Conservation (phyloP, 257 asterid genomes). For the Scutellaria baicalensis region DNA sequence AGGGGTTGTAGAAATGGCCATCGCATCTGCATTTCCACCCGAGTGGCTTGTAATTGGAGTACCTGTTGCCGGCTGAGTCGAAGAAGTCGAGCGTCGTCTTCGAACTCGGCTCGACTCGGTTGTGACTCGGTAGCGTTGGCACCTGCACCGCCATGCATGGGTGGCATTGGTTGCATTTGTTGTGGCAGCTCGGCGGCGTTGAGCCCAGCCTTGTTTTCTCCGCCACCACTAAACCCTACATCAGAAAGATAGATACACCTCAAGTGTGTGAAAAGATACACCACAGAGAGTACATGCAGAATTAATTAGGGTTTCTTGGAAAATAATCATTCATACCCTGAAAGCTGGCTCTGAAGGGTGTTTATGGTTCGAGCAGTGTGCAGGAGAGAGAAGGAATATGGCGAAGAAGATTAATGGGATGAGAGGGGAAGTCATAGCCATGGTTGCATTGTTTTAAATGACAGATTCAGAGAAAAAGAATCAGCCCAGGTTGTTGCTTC, state of each 20-base stretch:
- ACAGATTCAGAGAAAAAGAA: background rate
- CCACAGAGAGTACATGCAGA: background rate
- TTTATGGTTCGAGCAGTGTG: conserved; percentile 21
- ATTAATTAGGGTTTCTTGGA: no score
- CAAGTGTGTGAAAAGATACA: background rate
- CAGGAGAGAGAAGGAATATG: conserved; percentile 27
- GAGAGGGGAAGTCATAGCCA: conserved; percentile 35
- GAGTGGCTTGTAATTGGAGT: conserved; percentile 97
- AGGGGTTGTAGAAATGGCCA: conserved; percentile 78
- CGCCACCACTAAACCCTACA: conserved; percentile 53
- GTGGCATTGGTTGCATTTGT: conserved; percentile 91
- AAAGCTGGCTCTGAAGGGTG: conserved; percentile 21
- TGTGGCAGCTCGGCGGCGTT: conserved; percentile 90
- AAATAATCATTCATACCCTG: conserved; percentile 24
- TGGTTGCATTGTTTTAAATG: conserved; percentile 45
- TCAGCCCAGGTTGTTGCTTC: background rate
- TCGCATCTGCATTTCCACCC: conserved; percentile 97
- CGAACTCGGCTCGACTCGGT: conserved; percentile 19
- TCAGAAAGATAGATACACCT: background rate
- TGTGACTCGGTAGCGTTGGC: conserved; percentile 63
- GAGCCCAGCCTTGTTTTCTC: conserved; percentile 91
- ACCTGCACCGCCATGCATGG: conserved; percentile 96
- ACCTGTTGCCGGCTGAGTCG: conserved; percentile 48
- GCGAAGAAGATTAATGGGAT: conserved; percentile 25
- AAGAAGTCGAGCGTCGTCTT: conserved; percentile 24